These are phyloP conservation scores for Turritis glabra DNA, from an alignment of 345 rosid genomes.

Conservation along the genomic window DNA sequence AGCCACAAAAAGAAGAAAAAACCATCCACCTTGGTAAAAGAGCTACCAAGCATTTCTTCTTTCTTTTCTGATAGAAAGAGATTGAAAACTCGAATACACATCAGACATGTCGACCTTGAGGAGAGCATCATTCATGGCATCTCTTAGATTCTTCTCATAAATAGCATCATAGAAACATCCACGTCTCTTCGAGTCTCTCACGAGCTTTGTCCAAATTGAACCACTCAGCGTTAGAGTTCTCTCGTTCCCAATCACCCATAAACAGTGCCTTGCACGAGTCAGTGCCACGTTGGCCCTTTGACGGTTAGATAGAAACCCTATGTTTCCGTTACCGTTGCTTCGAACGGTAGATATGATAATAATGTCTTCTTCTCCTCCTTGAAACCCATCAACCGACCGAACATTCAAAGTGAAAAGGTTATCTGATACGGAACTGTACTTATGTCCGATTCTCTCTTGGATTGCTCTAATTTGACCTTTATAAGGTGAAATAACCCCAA, in stretches of 20 bases:
- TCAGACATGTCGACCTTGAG: constrained; percentile 15
- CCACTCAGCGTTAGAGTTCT: constrained; percentile 32
- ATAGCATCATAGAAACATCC: constrained; percentile 40
- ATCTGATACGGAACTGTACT: not conserved
- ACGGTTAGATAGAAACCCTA: constrained; percentile 42
- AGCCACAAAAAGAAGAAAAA: not conserved
- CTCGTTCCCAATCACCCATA: constrained; percentile 52
- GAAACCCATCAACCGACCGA: constrained; percentile 50
- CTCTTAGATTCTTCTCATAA: constrained; percentile 33
- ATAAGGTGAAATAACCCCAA: constrained; percentile 55
- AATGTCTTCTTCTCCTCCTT: constrained; percentile 54
- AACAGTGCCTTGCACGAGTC: constrained; percentile 49
- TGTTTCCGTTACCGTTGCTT: constrained; percentile 36
- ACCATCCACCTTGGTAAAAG: not conserved
- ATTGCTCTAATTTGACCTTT: constrained; percentile 46
- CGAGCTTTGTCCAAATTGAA: constrained; percentile 41
- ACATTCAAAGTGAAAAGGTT: constrained; percentile 39
- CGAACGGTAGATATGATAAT: constrained; percentile 50
- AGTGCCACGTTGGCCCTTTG: constrained; percentile 44
- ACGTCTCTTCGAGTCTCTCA: constrained; percentile 40
- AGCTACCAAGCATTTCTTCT: not conserved
- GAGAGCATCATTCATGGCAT: constrained; percentile 12
- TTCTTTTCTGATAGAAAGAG: constrained; percentile 15
- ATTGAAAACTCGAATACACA: constrained; percentile 12
- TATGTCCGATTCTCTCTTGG: constrained; percentile 33